A percentile compares a stretch with the other conserved stretches of the same genome.
Conservation (phyloP, 345 rosid species). For the Salix koriyanagi region DNA sequence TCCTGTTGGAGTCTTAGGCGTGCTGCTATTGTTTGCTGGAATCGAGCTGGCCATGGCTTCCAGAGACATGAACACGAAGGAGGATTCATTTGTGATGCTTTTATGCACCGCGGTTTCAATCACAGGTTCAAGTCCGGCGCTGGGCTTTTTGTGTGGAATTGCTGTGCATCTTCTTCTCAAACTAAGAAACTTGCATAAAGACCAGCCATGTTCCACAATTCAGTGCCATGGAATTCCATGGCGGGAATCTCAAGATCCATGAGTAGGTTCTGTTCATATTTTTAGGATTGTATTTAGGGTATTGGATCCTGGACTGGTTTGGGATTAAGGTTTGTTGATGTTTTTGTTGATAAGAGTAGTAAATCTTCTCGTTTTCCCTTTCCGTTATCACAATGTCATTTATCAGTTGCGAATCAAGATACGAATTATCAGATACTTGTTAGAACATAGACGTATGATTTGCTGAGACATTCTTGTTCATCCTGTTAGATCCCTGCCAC, state of each 20-base stretch:
- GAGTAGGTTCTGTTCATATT: background rate
- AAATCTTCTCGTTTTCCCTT: background rate
- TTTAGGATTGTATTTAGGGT: background rate
- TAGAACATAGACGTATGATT: background rate
- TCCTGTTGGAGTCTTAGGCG: conserved; percentile 75
- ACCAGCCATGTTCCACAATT: conserved; percentile 1
- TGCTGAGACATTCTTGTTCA: background rate
- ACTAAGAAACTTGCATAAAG: conserved; percentile 31
- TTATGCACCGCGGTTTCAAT: conserved; percentile 60
- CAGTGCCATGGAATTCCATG: conserved; percentile 13
- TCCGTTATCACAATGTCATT: background rate
- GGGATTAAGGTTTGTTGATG: too few relatives aligned
- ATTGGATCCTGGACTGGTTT: too few relatives aligned
- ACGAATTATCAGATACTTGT: background rate
- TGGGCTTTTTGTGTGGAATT: conserved; percentile 74
- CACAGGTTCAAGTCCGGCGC: conserved; percentile 67
- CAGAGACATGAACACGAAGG: conserved; percentile 73
- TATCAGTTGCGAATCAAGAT: background rate
- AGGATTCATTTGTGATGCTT: conserved; percentile 73
- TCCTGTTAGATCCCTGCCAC: background rate
- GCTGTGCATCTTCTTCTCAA: conserved; percentile 47
- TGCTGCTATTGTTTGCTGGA: conserved; percentile 67
- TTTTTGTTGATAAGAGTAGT: background rate
- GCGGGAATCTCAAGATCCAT: background rate
- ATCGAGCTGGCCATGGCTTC: conserved; percentile 74